Conservation (phyloP, 164 flowering plant genomes). For the Annona squamosa region DNA sequence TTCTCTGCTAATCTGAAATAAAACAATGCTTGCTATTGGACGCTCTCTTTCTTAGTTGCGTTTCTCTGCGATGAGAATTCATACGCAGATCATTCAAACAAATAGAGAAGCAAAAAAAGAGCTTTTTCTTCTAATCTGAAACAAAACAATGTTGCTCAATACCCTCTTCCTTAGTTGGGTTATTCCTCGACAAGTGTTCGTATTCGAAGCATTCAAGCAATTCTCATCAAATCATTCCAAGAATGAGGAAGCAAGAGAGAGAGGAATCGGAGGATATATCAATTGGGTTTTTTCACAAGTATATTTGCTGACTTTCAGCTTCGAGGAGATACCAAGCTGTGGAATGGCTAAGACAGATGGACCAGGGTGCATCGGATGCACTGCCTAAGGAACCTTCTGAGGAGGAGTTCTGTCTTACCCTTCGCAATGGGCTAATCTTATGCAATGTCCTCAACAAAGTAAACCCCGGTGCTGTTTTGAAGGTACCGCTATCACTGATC, state of each 20-base stretch:
- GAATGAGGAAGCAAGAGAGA: neutral
- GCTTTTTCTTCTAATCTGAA: too few species aligned
- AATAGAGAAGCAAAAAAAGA: neutral
- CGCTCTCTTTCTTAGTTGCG: too few species aligned
- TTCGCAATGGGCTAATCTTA: constrained; percentile 82
- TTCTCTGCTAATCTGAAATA: neutral
- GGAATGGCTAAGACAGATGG: constrained; percentile 81
- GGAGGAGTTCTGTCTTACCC: constrained; percentile 63
- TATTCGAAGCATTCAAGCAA: too few species aligned
- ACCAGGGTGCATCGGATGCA: constrained; percentile 40
- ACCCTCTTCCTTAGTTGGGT: too few species aligned
- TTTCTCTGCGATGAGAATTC: neutral
- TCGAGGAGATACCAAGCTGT: constrained; percentile 63
- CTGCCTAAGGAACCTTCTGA: constrained; percentile 63
- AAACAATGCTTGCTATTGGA: neutral
- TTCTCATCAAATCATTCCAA: neutral
- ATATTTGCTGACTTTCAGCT: constrained; percentile 25
- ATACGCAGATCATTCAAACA: neutral
- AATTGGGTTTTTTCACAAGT: neutral
- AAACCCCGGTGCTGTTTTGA: constrained; percentile 77
- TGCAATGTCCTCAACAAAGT: constrained; percentile 93
- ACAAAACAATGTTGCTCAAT: too few species aligned
- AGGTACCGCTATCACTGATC: constrained; percentile 33
- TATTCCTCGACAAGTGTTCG: too few species aligned
- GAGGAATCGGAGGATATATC: neutral